Evolutionary conservation across 768 basidiomycete genomes (phyloP), one percentile per base, ranked within the genome.

Genomic region (Kondoa subrosea): DNA sequence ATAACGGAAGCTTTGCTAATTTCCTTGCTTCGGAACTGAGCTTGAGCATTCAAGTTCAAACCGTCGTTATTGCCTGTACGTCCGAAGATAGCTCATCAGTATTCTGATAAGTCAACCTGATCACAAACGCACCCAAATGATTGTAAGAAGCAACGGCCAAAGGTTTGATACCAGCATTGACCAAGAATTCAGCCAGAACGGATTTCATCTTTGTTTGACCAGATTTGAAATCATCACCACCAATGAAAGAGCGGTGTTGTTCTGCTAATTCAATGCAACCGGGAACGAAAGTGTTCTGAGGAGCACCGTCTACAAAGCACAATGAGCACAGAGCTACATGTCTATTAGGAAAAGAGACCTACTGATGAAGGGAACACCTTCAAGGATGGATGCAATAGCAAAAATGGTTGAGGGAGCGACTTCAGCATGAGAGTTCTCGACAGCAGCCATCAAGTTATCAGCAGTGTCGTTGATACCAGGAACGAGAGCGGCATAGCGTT

Each of bases 61-160:
- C 92, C 92, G 75, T 96, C 93, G 77, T 99, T 96, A 82, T 96
- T 96, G 17, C 93, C n/a, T n/a, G n/a, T n/a, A n/a, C n/a, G n/a
- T n/a, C n/a, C n/a, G n/a, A n/a, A n/a, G n/a, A n/a, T n/a, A n/a
- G n/a, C n/a, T n/a, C n/a, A n/a, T n/a, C n/a, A n/a, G n/a, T n/a
- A n/a, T n/a, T n/a, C n/a, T n/a, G n/a, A n/a, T n/a, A n/a, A n/a
- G n/a, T n/a, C n/a, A n/a, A n/a, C n/a, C n/a, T n/a, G n/a, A n/a
- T n/a, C n/a, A n/a, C n/a, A n/a, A n/a, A n/a, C n/a, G n/a, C n/a
- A n/a, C n/a, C 93, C 67, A 99, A 85, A 77, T 97, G 93, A 82
- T 96, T 97, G 82, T 99, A 97, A 15, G 88, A 91, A 12, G 93
- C 88, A 75, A 99, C 96, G 69, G 88, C 89, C 76, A 92, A 84